phyloP scores from a whole-genome alignment of 2,329 filamentous ascomycete genomes.

The Aschersonia sp. region DNA sequence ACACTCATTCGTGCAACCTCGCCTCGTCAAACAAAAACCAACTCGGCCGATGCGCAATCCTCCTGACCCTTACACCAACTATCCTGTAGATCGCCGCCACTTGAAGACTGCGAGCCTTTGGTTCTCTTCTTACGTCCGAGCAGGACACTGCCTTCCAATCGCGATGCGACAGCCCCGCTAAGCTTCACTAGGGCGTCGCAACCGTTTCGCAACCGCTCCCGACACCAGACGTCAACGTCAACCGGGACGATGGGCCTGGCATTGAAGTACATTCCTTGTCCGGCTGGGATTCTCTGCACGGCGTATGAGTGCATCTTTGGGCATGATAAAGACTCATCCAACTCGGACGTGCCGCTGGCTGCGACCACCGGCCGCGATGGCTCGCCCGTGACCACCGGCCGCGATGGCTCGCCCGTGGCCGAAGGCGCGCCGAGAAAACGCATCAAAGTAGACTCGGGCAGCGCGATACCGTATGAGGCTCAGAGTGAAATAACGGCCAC shows the following conservation, averaged over 20 bases:
- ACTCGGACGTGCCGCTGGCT: constrained; percentile 1
- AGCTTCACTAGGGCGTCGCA: not conserved
- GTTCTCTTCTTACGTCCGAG: no score
- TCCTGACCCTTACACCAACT: no score
- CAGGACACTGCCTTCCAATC: no score
- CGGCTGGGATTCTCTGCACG: constrained; percentile 30
- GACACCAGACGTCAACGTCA: not conserved
- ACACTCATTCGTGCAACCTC: no score
- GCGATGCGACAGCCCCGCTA: no score
- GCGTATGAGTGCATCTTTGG: constrained; percentile 37
- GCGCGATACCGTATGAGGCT: not conserved
- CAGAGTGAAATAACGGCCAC: not conserved
- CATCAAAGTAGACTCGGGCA: constrained; percentile 10
- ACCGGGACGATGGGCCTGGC: constrained; percentile 18
- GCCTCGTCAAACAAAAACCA: no score
- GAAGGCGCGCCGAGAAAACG: constrained; percentile 17
- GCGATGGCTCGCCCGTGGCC: constrained; percentile 3
- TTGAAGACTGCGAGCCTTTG: no score
- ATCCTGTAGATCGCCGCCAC: no score
- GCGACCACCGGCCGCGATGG: not conserved
- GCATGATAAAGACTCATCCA: constrained; percentile 20
- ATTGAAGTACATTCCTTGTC: constrained; percentile 36
- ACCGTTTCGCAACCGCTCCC: not conserved
- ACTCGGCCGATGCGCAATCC: no score
- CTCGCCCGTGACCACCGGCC: not conserved